Base-by-base conservation (phyloP, 140 eudicot species). In the Erigeron philadelphicus region DNA sequence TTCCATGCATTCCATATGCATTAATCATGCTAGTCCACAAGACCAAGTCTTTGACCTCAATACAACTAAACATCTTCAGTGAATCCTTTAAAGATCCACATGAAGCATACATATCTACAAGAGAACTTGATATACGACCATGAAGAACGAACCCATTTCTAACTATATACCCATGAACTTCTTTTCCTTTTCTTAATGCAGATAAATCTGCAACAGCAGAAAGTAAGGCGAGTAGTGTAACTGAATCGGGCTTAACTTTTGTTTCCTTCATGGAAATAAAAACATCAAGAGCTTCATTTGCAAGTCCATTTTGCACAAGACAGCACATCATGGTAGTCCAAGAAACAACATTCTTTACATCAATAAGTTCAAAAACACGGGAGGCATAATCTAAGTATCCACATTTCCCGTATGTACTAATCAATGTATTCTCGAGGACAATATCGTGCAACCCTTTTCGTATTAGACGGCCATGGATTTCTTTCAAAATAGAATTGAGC, bases 1-100 rank as follows among this genome's bases (percentile, higher is more conserved):
- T 60, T 21, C 97, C 95, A 11, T 91, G 95, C 91, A 91, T 78
- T 67, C 96, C 97, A 53, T 78, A 84, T 52, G 95, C 91, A 64
- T 86, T 83, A 41, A 91, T 80, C 91, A 91, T 84, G 80, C 89
- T 86, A 48, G 96, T 88, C 86, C 78, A 88, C 56, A 82, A 16
- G 68, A 88, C 82, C 10, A 80, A 50, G 78, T 88, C 95, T 72
- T 79, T 85, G 66, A 74, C 71, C 25, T 61, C 67, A 38, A 72
- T 66, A 45, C 11, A 69, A 72, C 48, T 62, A 67, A 86, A 91
- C 12, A 91, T 82, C 46, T 71, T 86, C 1, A 25, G 56, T 2
- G 97, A 74, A 74, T 71, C 42, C 59, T 81, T 80, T n/a, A 86
- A 19, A 70, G 72, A 68, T 49, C 97, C 96, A 79, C 97, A 91